Evolutionary conservation across 2,329 filamentous ascomycete species (phyloP), one percentile per base, ranked within the genome.

Genomic region (Furcasterigmium sp.): DNA sequence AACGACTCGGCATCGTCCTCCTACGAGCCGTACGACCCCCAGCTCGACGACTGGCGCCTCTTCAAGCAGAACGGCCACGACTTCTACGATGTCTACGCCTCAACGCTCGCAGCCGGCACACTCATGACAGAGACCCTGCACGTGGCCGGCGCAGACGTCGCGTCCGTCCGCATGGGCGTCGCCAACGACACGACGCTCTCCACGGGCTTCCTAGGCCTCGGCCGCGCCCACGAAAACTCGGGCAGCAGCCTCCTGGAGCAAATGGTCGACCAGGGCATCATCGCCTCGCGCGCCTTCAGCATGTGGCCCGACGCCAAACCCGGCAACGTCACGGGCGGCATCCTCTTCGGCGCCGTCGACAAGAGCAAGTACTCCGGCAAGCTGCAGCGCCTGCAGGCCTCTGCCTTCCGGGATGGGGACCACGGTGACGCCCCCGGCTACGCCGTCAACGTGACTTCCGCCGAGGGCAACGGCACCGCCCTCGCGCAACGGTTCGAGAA

Each of bases 211-310:
- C 14, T 35, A 5, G 32, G n/a, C 8, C 32, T 35, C 3, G 32
- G 32, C 17, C 18, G 17, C n/a, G 11, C 29, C 29, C 5, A n/a
- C n/a, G 32, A 35, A 5, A 8, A 2, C 32, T 7, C 17, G 13
- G 66, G 68, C 48, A 57, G 66, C 21, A 78, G 72, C 49, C 70
- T 91, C 56, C 70, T 79, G 19, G 58, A 75, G 18, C 37, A 38
- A 15, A n/a, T 38, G 37, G n/a, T 17, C 9, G 21, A 26, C 4
- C 74, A 86, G 54, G 77, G 76, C 37, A 56, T 75, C 42, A 86
- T 87, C 56, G 70, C 72, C 40, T 72, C 70, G 25, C 76, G 78
- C 51, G 80, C 81, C 3, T 89, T 85, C 64, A 87, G 82, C 47
- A 61, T 89, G 17, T 88, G 83, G 68, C 67, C 79, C 37, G 67